Percentiles rank a stretch among this genome's conserved stretches.
Conservation (phyloP, 768 basidiomycete genomes). For the Amanita subjunquillea region DNA sequence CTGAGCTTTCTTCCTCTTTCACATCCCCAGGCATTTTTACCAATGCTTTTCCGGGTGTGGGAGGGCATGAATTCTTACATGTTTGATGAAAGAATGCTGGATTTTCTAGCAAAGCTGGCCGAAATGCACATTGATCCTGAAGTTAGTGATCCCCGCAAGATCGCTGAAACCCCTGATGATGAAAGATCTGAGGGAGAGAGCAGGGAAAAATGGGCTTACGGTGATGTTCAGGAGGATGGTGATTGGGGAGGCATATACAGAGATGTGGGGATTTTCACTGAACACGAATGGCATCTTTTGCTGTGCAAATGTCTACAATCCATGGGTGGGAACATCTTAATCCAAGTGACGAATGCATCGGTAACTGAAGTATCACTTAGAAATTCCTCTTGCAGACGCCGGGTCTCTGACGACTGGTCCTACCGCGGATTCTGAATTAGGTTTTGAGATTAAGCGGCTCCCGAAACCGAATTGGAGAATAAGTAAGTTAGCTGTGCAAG, state of each 20-base stretch:
- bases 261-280: slow-evolving; percentile 80
- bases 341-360: background rate
- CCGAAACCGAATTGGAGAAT: slow-evolving; percentile 71
- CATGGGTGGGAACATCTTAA: slow-evolving; percentile 45
- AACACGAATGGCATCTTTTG: slow-evolving; percentile 74
- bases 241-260: slow-evolving; percentile 71
- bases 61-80: slow-evolving; percentile 82
- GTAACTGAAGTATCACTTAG: slow-evolving; percentile 21
- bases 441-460: slow-evolving; percentile 63
- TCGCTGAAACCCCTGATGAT: slow-evolving; percentile 62
- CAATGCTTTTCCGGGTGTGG: slow-evolving; percentile 80
- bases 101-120: slow-evolving; percentile 67
- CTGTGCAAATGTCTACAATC: slow-evolving; percentile 85
- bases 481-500: slow-evolving; percentile 27
- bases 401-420: slow-evolving; percentile 72
- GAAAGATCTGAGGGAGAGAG: slow-evolving; percentile 52
- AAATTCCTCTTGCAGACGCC: slow-evolving; percentile 62
- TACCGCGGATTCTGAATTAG: slow-evolving; percentile 60
- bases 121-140: slow-evolving; percentile 76
- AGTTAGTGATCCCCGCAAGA: slow-evolving; percentile 60
- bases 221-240: slow-evolving; percentile 26
- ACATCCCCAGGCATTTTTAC: slow-evolving; percentile 78
- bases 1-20: slow-evolving; percentile 78
- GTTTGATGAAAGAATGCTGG: slow-evolving; percentile 85
- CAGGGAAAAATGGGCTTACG: slow-evolving; percentile 42